These are phyloP conservation scores for Fonsecaea multimorphosa DNA, from an alignment of 2,329 filamentous ascomycete species.

Conservation along the genomic window DNA sequence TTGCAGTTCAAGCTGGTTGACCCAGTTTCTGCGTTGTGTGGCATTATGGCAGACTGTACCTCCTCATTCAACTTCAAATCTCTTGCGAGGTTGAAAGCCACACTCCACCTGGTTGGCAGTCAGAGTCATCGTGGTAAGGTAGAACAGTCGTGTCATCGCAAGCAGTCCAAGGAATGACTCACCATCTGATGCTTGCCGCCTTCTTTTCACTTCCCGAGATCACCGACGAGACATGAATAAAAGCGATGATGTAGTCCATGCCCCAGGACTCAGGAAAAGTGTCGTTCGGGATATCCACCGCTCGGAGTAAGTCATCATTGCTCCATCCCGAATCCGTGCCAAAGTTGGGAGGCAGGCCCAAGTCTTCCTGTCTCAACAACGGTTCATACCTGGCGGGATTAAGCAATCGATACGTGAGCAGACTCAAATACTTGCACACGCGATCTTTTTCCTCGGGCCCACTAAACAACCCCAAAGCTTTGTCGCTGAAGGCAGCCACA, in stretches of 20 bases:
- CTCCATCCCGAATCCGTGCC: conserved; percentile 28
- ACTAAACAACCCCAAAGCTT: conserved; percentile 51
- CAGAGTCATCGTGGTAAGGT: background rate
- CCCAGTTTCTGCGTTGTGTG: conserved; percentile 11
- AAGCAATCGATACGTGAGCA: conserved; percentile 47
- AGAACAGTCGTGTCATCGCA: background rate
- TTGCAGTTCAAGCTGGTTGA: conserved; percentile 52
- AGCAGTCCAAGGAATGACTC: background rate
- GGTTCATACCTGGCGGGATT: conserved; percentile 35
- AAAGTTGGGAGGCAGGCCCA: conserved; percentile 33
- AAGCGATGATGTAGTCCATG: conserved; percentile 36
- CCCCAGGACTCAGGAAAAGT: conserved; percentile 33
- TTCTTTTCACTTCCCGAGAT: conserved; percentile 38
- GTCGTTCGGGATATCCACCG: conserved; percentile 26
- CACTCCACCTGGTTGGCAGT: conserved; percentile 29
- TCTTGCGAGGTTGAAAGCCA: conserved; percentile 35
- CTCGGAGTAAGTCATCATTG: conserved; percentile 31
- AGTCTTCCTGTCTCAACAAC: conserved; percentile 40
- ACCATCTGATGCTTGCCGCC: conserved; percentile 37
- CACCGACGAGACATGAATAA: conserved; percentile 36
- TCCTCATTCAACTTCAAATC: conserved; percentile 37
- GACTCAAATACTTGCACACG: conserved; percentile 38
- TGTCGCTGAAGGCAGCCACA: conserved; percentile 57
- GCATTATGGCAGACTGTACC: conserved; percentile 27
- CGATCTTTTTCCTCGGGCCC: conserved; percentile 50